Base-by-base conservation (phyloP, 164 flowering plant species). In the Aristolochia contorta region DNA sequence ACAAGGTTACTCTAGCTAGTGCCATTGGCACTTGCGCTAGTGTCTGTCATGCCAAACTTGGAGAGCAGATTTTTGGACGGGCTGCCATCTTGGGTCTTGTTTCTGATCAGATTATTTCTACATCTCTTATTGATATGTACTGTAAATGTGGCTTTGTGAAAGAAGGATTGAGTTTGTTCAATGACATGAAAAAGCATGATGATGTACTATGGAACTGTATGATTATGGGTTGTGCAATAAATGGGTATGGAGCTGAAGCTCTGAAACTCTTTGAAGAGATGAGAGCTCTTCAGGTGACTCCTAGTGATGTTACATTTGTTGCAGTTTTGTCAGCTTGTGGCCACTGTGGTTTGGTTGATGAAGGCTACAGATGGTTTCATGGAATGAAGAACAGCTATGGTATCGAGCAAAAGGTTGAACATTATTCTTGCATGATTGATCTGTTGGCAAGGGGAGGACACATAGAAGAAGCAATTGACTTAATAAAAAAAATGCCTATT, bases 351-450 rank as follows among this genome's bases (percentile, higher is more conserved):
- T 56, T 89, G 43, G 79, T 85, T 4, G 84, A 84, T 47, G 91
- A 86, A 60, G 97, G 91, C 33, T 47, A 65, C 47, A 79, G 77
- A 64, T 85, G 84, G 85, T 87, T 85, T 69, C 22, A 71, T 65
- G 55, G 76, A 61, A 86, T 89, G 96, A 80, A 78, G 71, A 25
- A 49, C 10, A 68, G 77, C 14, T 82, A 78, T 56, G 65, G 68
- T 68, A 79, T 86, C 27, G 74, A 77, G 45, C 96, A 89, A 4
- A 82, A 75, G 48, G 74, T 79, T 60, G 91, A 89, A 63, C 96
- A 89, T 58, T 86, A 78, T 63, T 80, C 91, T 12, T 89, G 93
- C 69, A 78, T 89, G 84, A 72, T 86, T 30, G 93, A 86, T 80
- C 82, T 89, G 60, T 80, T 76, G 49, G 66, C 89, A 14, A 81